These are phyloP conservation scores for Pseudotsuga menziesii DNA, from an alignment of 75 land plant genomes.

Conservation along the genomic window DNA sequence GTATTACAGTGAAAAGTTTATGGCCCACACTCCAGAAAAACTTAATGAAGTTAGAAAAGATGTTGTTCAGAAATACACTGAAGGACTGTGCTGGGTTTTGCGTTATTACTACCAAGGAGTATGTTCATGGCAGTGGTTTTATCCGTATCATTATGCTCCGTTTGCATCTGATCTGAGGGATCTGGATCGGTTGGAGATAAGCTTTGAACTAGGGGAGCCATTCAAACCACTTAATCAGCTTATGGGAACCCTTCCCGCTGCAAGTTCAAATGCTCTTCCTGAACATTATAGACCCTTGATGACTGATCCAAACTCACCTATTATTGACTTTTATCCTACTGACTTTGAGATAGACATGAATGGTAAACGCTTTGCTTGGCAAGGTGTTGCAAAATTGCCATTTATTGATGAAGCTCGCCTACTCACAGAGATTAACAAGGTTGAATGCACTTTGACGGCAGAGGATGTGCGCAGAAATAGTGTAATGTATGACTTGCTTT, in stretches of 20 bases:
- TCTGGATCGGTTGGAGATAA: constrained; percentile 61
- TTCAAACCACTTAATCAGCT: constrained; percentile 93
- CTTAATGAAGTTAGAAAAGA: constrained; percentile 64
- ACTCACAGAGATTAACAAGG: constrained; percentile 54
- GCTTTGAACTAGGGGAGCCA: constrained; percentile 73
- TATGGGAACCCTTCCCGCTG: constrained; percentile 83
- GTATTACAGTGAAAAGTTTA: constrained; percentile 91
- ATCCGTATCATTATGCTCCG: constrained; percentile 92
- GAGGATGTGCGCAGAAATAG: constrained; percentile 60
- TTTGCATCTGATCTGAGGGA: constrained; percentile 88
- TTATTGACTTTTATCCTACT: constrained; percentile 72
- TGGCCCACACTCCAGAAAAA: constrained; percentile 55
- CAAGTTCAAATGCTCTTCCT: constrained; percentile 76
- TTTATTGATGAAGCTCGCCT: constrained; percentile 67
- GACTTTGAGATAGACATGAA: constrained; percentile 85
- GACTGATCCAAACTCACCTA: constrained; percentile 75
- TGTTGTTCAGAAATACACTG: constrained; percentile 77
- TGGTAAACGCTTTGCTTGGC: constrained; percentile 85
- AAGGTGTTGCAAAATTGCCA: constrained; percentile 73
- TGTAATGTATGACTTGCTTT: constrained; percentile 49
- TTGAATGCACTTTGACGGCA: constrained; percentile 62
- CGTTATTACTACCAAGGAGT: constrained; percentile 98
- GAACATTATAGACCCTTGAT: constrained; percentile 67
- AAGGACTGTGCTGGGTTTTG: constrained; percentile 98
- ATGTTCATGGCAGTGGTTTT: constrained; percentile 97